These are phyloP conservation scores for Globisporangium mamillatum DNA, from an alignment of 352 stramenopile genomes.

Conservation along the genomic window DNA sequence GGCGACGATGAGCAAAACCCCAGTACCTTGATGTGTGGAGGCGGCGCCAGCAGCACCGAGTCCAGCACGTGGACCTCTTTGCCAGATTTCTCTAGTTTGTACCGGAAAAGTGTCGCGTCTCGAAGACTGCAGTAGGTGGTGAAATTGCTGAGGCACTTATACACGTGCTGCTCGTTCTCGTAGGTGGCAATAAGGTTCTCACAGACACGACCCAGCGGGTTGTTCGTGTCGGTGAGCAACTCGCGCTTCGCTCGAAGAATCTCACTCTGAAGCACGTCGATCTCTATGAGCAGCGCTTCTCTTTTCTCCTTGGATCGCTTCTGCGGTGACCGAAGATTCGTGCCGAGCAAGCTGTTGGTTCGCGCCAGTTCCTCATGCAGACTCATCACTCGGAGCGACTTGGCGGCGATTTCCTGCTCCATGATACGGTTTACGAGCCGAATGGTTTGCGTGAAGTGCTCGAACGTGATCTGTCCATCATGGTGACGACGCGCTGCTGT, in stretches of 20 bases:
- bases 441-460: conserved; percentile 56
- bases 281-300: conserved; percentile 43
- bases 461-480: conserved; percentile 66
- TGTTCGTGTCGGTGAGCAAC: conserved; percentile 43
- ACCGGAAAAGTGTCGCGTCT: conserved; percentile 41
- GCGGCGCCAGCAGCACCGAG: conserved; percentile 43
- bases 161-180: conserved; percentile 71
- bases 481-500: conserved; percentile 7
- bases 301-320: conserved; percentile 18
- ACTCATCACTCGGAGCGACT: conserved; percentile 45
- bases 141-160: conserved; percentile 64
- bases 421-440: conserved; percentile 60
- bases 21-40: conserved; percentile 41
- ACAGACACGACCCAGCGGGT: conserved; percentile 52
- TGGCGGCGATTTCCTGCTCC: conserved; percentile 58
- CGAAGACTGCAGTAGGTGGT: conserved; percentile 46
- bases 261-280: conserved; percentile 51
- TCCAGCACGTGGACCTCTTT: conserved; percentile 64
- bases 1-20: neutral
- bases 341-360: neutral
- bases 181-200: conserved; percentile 63
- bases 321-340: conserved; percentile 3
- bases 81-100: conserved; percentile 52
- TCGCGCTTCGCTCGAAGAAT: conserved; percentile 46
- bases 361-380: conserved; percentile 38